Percentiles rank a stretch among this genome's conserved stretches.
Conservation (phyloP, 768 basidiomycete species). For the Coprinellus micaceus region DNA sequence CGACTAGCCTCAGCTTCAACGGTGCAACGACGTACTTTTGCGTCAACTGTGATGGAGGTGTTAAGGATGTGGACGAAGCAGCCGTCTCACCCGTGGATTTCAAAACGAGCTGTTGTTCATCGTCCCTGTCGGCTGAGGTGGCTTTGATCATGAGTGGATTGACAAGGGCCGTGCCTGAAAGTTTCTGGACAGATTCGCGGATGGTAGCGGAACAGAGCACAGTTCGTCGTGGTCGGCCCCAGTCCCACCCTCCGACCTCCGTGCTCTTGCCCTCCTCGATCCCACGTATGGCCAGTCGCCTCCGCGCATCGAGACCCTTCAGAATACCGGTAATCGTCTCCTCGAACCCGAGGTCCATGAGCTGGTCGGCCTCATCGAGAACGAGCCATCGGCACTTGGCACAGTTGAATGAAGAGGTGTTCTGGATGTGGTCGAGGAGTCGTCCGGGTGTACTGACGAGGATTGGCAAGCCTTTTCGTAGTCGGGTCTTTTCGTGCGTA, state of each 20-base stretch:
- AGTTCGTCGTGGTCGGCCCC: constrained; percentile 73
- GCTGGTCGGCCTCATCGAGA: constrained; percentile 92
- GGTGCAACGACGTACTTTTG: constrained; percentile 91
- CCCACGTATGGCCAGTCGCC: constrained; percentile 68
- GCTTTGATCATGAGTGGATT: constrained; percentile 85
- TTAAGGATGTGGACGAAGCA: constrained; percentile 56
- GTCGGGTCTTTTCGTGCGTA: constrained; percentile 90
- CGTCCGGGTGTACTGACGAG: constrained; percentile 95
- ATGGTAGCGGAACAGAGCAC: constrained; percentile 97
- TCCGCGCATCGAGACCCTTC: constrained; percentile 78
- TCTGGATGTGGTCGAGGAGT: constrained; percentile 93
- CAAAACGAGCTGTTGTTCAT: constrained; percentile 6
- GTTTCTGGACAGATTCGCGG: constrained; percentile 87
- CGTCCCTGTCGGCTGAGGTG: constrained; percentile 44
- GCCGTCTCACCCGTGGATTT: constrained; percentile 4
- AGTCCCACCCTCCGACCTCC: constrained; percentile 86
- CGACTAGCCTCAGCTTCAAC: constrained; percentile 90
- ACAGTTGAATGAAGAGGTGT: constrained; percentile 88
- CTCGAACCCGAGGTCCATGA: constrained; percentile 98
- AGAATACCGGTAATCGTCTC: constrained; percentile 91
- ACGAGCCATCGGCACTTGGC: constrained; percentile 95
- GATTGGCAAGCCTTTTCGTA: constrained; percentile 93
- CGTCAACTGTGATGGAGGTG: constrained; percentile 87
- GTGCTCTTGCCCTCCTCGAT: constrained; percentile 59
- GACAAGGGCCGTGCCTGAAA: constrained; percentile 78